Evolutionary conservation across 1,139 yeast species (phyloP), one percentile per base, ranked within the genome.

Genomic region (Suhomyces kunorum): DNA sequence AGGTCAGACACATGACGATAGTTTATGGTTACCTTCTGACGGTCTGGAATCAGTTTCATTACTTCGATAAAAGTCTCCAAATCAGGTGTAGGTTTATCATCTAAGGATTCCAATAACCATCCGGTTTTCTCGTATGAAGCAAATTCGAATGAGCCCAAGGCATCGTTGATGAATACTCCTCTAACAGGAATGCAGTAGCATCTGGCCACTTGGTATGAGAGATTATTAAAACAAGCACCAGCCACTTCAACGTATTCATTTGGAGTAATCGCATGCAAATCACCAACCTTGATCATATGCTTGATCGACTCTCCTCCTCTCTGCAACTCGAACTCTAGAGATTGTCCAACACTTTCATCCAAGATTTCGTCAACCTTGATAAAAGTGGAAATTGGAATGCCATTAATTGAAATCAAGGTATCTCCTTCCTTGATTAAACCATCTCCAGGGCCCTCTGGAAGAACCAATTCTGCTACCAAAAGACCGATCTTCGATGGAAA

Each of bases 381-480:
- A 54, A 88, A 88, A 7, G 87, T 78, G 3, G 87, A 72, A 29
- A 89, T 80, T 13, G 75, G 68, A 40, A 70, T 71, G 20, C 78
- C 88, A 53, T 88, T 81, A 26, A 89, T 78, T 3, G 94, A 78
- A 15, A 90, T 74, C 44, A 90, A 68, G 28, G 86, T 81, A 58
- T 90, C 98, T 42, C 97, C 97, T 66, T 88, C 96, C 54, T 82
- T 79, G 20, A 90, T 75, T 26, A 73, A 62, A 0, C 73, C 76
- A 54, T 84, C 87, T 0, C 90, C 90, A 1, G 96, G 97, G 0
- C 97, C 97, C 50, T 83, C 82, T 1, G 95, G 95, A 39, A 90
- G 66, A 1, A 89, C 81, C 8, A 88, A 76, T 46, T 87, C 89
- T 1, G 95, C 96, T 1, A 88, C 95, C 30, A 90, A 70, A 47